Percentiles rank a stretch among this genome's conserved stretches.
These are phyloP conservation scores for Syzygium syzygioides DNA, from an alignment of 441 rosid genomes.

Conservation along the genomic window DNA sequence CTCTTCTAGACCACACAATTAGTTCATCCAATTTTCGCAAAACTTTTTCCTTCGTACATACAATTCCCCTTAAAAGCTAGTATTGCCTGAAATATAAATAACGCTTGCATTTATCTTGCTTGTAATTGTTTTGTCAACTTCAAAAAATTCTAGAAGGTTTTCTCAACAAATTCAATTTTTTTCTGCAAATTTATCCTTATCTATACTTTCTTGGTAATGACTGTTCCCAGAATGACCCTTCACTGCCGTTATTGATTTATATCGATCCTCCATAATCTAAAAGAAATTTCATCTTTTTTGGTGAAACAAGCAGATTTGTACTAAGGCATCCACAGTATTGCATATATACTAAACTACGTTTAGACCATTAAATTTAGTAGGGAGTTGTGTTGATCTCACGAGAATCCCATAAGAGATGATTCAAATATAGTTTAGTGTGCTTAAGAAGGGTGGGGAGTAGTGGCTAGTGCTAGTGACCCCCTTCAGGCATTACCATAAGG, in stretches of 20 bases:
- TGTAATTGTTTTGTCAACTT: too few relatives aligned
- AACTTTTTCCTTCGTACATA: too few relatives aligned
- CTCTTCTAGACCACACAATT: too few relatives aligned
- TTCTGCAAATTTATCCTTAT: neutral
- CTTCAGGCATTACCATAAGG: fast-evolving
- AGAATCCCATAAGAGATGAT: neutral
- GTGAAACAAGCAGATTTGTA: neutral
- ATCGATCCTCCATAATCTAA: neutral
- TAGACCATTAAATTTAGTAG: neutral
- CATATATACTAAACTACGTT: neutral
- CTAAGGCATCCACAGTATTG: neutral
- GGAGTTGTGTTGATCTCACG: neutral
- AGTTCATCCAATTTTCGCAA: too few relatives aligned
- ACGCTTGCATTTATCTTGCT: too few relatives aligned
- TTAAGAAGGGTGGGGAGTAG: fast-evolving
- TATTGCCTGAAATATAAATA: too few relatives aligned
- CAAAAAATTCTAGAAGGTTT: too few relatives aligned
- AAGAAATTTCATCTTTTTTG: neutral
- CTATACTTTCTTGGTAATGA: fast-evolving
- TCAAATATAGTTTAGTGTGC: neutral
- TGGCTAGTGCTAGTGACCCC: neutral
- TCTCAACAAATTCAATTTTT: neutral
- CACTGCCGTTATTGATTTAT: neutral
- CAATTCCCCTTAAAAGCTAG: too few relatives aligned
- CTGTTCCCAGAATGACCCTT: neutral